phyloP scores from a whole-genome alignment of 164 flowering plant genomes.

The Magnolia sinica region DNA sequence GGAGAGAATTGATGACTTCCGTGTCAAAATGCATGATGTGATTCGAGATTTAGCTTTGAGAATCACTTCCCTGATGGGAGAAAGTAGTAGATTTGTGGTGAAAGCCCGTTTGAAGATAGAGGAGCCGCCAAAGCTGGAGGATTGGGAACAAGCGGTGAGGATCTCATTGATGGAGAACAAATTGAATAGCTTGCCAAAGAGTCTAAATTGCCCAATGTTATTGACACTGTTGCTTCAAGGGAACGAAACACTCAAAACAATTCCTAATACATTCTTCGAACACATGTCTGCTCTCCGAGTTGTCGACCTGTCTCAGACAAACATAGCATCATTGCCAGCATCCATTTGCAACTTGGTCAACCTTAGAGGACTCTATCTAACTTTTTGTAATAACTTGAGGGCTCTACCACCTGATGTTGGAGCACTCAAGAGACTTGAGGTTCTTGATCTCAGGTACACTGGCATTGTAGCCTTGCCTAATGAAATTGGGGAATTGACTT shows the following conservation, averaged over 20 bases:
- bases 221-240: conserved; percentile 24
- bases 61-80: conserved; percentile 2
- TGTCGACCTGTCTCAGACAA: conserved; percentile 14
- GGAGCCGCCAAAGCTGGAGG: conserved; percentile 1
- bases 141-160: conserved; percentile 14
- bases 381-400: conserved; percentile 2
- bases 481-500: neutral
- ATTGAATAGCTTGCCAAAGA: conserved; percentile 14
- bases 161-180: conserved; percentile 20
- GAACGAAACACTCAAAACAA: conserved; percentile 4
- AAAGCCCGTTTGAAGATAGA: conserved; percentile 5
- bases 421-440: conserved; percentile 1
- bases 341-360: conserved; percentile 13
- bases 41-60: conserved; percentile 19
- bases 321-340: conserved; percentile 21
- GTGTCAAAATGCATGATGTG: conserved; percentile 22
- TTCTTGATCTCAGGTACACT: neutral
- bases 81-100: conserved; percentile 5
- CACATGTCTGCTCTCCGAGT: conserved; percentile 23
- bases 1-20: conserved; percentile 6
- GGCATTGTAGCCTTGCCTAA: neutral
- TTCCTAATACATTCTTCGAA: conserved; percentile 19
- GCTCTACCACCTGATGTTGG: conserved; percentile 2
- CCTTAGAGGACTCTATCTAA: conserved; percentile 25
- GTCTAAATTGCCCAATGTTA: conserved; percentile 13